Conservation (phyloP, 768 basidiomycete species). For the Pisolithus microcarpus region DNA sequence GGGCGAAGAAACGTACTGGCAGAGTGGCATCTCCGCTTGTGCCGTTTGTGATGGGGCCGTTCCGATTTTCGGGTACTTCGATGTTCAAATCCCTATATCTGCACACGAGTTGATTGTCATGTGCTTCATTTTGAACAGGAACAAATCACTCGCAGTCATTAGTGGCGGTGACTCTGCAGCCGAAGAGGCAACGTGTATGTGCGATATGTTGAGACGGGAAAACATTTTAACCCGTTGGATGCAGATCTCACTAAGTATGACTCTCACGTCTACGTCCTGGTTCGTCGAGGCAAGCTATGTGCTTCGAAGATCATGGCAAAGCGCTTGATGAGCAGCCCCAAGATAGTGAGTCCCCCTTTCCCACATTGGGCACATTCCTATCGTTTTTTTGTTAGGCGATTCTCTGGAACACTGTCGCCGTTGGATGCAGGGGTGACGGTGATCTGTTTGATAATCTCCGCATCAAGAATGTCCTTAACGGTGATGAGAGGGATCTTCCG, state of each 20-base stretch:
- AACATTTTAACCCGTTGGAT: neutral
- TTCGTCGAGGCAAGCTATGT: constrained; percentile 82
- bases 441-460: constrained; percentile 82
- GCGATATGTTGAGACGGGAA: neutral
- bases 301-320: constrained; percentile 89
- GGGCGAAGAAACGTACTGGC: constrained; percentile 96
- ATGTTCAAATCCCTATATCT: neutral
- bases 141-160: no score
- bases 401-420: constrained; percentile 90
- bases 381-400: constrained; percentile 53
- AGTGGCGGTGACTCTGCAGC: no score
- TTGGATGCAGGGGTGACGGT: constrained; percentile 91
- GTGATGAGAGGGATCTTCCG: constrained; percentile 75
- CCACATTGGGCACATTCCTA: constrained; percentile 47
- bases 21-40: constrained; percentile 96
- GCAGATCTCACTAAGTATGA: constrained; percentile 92
- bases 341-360: constrained; percentile 54
- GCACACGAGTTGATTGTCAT: neutral
- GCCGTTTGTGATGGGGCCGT: constrained; percentile 99
- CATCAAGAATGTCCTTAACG: no score
- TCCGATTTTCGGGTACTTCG: constrained; percentile 81
- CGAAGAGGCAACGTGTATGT: constrained; percentile 94
- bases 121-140: no score
- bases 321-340: constrained; percentile 91
- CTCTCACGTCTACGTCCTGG: constrained; percentile 93